phyloP scores from a whole-genome alignment of 75 land plant genomes.

The Selaginella moellendorffii region DNA sequence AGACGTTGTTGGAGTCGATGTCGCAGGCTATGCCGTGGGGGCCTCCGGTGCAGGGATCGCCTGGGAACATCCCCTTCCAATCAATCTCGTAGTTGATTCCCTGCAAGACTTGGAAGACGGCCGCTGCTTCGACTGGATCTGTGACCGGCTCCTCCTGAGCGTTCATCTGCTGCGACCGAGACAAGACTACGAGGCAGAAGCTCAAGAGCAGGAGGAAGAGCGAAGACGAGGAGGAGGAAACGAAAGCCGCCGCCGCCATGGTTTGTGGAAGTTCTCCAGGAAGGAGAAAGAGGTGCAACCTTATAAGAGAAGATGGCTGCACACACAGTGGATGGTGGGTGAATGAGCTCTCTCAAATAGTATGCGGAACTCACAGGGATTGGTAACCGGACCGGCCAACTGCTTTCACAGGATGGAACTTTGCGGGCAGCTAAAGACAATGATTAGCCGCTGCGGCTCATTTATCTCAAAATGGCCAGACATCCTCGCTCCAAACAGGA shows the following conservation, averaged over 20 bases:
- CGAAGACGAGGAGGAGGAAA: background rate
- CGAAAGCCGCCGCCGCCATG: too few relatives aligned
- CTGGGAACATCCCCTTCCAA: constrained; percentile 2
- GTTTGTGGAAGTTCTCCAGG: background rate
- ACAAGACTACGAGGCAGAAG: background rate
- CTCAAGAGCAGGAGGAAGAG: background rate
- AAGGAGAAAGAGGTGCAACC: background rate
- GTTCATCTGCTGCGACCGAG: background rate
- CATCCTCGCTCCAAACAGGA: too few relatives aligned
- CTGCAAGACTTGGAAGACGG: background rate
- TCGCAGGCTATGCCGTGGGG: background rate
- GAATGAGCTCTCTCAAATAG: too few relatives aligned
- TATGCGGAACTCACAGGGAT: too few relatives aligned
- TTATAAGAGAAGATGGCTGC: background rate
- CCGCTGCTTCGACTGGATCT: background rate
- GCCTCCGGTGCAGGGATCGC: constrained; percentile 5
- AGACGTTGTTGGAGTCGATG: background rate
- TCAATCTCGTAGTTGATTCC: background rate
- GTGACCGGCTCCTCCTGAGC: constrained; percentile 1
- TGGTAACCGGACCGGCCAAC: too few relatives aligned
- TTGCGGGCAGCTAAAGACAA: too few relatives aligned
- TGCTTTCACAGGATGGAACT: too few relatives aligned
- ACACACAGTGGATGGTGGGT: background rate
- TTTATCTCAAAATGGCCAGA: too few relatives aligned
- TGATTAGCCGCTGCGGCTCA: too few relatives aligned